phyloP scores from a whole-genome alignment of 768 basidiomycete species.

The Mycena crocata region DNA sequence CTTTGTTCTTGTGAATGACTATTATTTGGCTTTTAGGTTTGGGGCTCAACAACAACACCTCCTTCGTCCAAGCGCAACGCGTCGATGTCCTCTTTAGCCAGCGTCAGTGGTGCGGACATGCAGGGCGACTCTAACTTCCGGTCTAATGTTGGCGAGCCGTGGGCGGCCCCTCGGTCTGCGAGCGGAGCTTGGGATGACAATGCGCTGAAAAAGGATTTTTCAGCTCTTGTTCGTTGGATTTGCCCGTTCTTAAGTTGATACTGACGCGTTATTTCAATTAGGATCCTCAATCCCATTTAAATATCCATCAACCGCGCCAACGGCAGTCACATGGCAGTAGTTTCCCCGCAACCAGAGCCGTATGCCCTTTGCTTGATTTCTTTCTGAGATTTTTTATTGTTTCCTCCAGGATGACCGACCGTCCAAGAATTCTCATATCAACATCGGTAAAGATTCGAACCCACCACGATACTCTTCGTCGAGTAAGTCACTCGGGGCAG shows the following conservation, averaged over 20 bases:
- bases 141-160: slow-evolving; percentile 59
- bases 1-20: slow-evolving; percentile 23
- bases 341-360: slow-evolving; percentile 55
- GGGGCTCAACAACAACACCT: slow-evolving; percentile 57
- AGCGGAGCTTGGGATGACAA: slow-evolving; percentile 71
- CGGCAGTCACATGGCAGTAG: slow-evolving; percentile 56
- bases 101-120: slow-evolving; percentile 51
- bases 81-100: slow-evolving; percentile 70
- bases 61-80: slow-evolving; percentile 67
- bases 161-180: slow-evolving; percentile 61
- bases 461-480: slow-evolving; percentile 54
- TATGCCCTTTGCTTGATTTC: slow-evolving; percentile 40
- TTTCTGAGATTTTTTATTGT: slow-evolving; percentile 30
- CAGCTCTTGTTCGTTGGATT: slow-evolving; percentile 55
- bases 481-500: slow-evolving; percentile 50
- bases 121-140: slow-evolving; percentile 62
- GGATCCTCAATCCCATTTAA: slow-evolving; percentile 58
- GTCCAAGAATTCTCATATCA: slow-evolving; percentile 62
- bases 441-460: slow-evolving; percentile 53
- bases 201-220: slow-evolving; percentile 63
- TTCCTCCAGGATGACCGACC: slow-evolving; percentile 59
- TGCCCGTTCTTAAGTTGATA: slow-evolving; percentile 13
- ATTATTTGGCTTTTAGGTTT: slow-evolving; percentile 59
- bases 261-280: slow-evolving; percentile 37
- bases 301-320: slow-evolving; percentile 59